Evolutionary conservation across 306 rosid genomes (phyloP), one percentile per base, ranked within the genome.

Genomic region (Adenanthera pavonina): DNA sequence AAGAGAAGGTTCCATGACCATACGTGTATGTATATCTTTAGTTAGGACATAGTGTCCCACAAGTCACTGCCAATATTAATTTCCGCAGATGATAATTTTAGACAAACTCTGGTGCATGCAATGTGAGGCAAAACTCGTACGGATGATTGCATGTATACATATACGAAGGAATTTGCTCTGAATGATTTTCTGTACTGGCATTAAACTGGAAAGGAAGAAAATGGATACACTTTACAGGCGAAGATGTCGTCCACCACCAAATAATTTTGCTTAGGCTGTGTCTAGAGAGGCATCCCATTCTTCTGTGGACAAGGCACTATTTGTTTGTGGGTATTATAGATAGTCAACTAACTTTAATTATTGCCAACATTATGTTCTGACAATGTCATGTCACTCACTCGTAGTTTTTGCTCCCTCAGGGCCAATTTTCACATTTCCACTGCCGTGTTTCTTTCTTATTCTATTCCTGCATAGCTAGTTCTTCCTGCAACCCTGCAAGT

Each of bases 181-280:
- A 2, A 51, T 60, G 69, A 52, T 53, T 52, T 67, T 78, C 15
- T 66, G 51, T 47, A 48, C 25, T 67, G 80, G 15, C 61, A 46
- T 35, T 75, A 71, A 8, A 51, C 38, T 81, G 66, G 15, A 80
- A 77, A 85, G 83, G 82, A 47, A 73, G 69, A 66, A 81, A 77
- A 77, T 57, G 56, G 41, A 60, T 73, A 74, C 72, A 78, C 84
- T 85, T 85, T 85, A 85, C 83, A 74, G 80, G 33, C 35, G 75
- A 85, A 78, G 70, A 77, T 85, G 78, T 77, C 56, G 59, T 61
- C 72, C 76, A 46, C 51, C 74, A 12, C 71, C 71, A 16, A 44
- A 48, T 66, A 71, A 80, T 77, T 67, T 75, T 47, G 44, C 76
- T 3, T 77, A 16, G 73, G 36, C 52, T 69, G 60, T 40, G 82